Evolutionary conservation across 176 grass and related monocot genomes (phyloP), one percentile per base, ranked within the genome.

Genomic region (Zoysia pacifica): DNA sequence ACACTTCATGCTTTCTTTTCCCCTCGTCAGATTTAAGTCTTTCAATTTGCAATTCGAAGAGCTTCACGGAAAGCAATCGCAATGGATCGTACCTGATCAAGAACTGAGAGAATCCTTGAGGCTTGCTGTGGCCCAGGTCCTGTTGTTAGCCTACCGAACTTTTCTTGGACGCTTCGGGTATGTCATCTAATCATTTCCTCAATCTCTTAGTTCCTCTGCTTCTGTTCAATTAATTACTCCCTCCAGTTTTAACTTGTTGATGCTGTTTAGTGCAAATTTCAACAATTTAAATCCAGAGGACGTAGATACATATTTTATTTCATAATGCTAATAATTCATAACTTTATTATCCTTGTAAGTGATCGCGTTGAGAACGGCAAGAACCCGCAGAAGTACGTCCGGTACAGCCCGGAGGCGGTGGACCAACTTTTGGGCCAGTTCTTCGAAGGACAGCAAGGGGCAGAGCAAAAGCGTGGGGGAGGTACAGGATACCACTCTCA

Each of bases 41-140:
- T 98, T 98, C 85, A 98, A 94, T 60, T 70, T 83, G 47, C 96
- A 94, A 69, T 98, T 98, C 42, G 96, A 98, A 87, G 96, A 98
- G 62, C 85, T 98, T 47, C 91, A 92, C 2, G 75, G 74, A 5
- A 94, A 94, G 72, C 96, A 98, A 78, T 98, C 91, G 11, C 91
- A 93, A 67, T 98, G 96, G 96, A 89, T 82, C 3, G 88, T 98
- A 87, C 92, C 92, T 53, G 96, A 98, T 65, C 90, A 87, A 46
- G 96, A 98, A 75, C 78, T 98, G 50, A 83, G 92, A 65, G 96
- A 98, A 83, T 98, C 89, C 18, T 86, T 98, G 62, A 93, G 96
- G 73, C 96, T 98, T 86, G 90, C 96, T 59, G 67, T 94, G 16
- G 91, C 92, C 13, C 92, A 98, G 69, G 90, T 98, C 73, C 74